phyloP scores from a whole-genome alignment of 2,329 filamentous ascomycete species.

The Fusarium sp. region DNA sequence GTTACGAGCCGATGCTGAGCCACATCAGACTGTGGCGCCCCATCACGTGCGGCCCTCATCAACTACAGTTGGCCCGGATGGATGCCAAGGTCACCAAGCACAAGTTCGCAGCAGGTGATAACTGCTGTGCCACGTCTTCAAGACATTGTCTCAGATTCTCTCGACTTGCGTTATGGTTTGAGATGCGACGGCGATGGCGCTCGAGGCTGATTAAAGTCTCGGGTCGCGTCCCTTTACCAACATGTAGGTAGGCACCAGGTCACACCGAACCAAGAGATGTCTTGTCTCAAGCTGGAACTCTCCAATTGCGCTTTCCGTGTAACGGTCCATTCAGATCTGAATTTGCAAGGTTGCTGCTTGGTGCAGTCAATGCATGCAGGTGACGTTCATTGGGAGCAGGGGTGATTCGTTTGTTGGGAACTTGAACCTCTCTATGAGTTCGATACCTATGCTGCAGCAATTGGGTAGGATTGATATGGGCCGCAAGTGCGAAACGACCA shows the following conservation, averaged over 20 bases:
- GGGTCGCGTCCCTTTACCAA: slow-evolving; percentile 6
- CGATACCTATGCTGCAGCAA: not conserved
- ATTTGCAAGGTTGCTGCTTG: not conserved
- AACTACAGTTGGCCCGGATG: not conserved
- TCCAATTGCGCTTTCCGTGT: not conserved
- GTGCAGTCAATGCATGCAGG: not conserved
- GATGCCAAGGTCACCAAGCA: not conserved
- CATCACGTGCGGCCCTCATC: slow-evolving; percentile 25
- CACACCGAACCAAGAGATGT: slow-evolving; percentile 10
- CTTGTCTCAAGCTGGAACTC: slow-evolving; percentile 29
- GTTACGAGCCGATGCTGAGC: slow-evolving; percentile 11
- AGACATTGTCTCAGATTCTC: slow-evolving; percentile 12
- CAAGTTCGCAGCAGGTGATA: not conserved
- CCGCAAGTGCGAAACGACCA: not conserved
- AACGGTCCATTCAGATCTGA: not conserved
- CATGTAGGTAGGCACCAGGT: slow-evolving; percentile 5
- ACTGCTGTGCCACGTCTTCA: not conserved
- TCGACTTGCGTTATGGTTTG: not conserved
- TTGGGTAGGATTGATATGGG: not conserved
- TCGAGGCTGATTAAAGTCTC: slow-evolving; percentile 19
- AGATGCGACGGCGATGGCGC: not conserved
- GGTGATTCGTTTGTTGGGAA: not conserved
- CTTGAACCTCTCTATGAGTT: not conserved
- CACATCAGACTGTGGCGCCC: slow-evolving; percentile 3
- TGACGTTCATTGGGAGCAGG: not conserved